Evolutionary conservation across 2,329 filamentous ascomycete genomes (phyloP).

Genomic region (Penicillium aurantiogriseum): DNA sequence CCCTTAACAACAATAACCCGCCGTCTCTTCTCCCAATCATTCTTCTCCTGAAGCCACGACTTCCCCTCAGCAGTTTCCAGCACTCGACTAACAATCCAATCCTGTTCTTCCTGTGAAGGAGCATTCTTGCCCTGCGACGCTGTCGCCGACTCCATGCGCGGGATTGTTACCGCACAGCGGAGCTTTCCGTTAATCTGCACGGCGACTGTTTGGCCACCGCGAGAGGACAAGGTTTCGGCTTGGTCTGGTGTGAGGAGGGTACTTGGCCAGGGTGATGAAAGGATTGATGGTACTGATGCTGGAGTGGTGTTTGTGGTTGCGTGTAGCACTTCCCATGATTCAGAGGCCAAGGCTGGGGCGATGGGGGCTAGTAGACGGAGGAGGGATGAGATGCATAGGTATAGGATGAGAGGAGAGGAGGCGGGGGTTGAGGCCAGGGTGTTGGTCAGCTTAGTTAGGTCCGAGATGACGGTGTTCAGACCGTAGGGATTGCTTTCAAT

Average conservation of each 20-base stretch:
- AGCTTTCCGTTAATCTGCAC: slow-evolving; percentile 81
- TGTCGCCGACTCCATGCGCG: slow-evolving; percentile 47
- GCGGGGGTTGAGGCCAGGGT: slow-evolving; percentile 51
- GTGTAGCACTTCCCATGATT: slow-evolving; percentile 68
- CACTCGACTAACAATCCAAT: slow-evolving; percentile 63
- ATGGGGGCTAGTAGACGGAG: slow-evolving; percentile 75
- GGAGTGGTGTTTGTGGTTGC: slow-evolving; percentile 15
- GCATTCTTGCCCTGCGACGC: slow-evolving; percentile 14
- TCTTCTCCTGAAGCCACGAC: slow-evolving; percentile 53
- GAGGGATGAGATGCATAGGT: slow-evolving; percentile 55
- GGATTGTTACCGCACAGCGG: slow-evolving; percentile 65
- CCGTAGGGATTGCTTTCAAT: slow-evolving; percentile 70
- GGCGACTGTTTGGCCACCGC: slow-evolving; percentile 53
- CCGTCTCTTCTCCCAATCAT: slow-evolving; percentile 55
- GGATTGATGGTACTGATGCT: slow-evolving; percentile 37
- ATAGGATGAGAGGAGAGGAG: slow-evolving; percentile 40
- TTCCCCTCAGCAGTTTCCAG: slow-evolving; percentile 61
- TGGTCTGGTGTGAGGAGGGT: slow-evolving; percentile 39
- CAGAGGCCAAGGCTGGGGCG: slow-evolving; percentile 75
- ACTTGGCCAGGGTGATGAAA: slow-evolving; percentile 58
- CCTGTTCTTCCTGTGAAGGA: slow-evolving; percentile 44
- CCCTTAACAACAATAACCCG: slow-evolving; percentile 65
- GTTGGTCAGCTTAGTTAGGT: slow-evolving; percentile 80
- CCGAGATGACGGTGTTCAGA: slow-evolving; percentile 79
- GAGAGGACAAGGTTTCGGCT: slow-evolving; percentile 50